phyloP scores from a whole-genome alignment of 306 rosid genomes.

The Acacia melanoxylon region DNA sequence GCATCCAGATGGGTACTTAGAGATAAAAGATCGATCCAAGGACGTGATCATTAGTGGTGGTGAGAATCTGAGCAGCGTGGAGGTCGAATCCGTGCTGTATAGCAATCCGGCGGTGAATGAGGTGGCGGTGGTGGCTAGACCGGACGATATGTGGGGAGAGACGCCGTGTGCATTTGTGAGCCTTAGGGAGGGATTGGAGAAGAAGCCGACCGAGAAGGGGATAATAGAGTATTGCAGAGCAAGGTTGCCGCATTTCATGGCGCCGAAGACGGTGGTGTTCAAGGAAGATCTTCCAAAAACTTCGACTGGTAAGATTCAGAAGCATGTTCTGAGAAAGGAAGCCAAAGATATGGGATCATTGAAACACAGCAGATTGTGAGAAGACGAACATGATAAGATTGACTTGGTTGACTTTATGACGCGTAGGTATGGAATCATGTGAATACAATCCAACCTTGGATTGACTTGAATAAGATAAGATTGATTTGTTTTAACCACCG shows the following conservation, averaged over 20 bases:
- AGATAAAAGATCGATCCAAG: background rate
- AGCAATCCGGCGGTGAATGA: too few species aligned
- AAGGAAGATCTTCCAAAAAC: slow-evolving; percentile 65
- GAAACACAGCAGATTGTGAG: slow-evolving; percentile 32
- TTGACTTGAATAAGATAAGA: too few species aligned
- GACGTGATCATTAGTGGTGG: background rate
- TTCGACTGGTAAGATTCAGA: slow-evolving; percentile 66
- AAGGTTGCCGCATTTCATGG: slow-evolving; percentile 68
- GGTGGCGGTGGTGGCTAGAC: background rate
- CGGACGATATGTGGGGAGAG: slow-evolving; percentile 76
- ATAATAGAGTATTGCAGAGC: slow-evolving; percentile 50
- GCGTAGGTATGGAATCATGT: too few species aligned
- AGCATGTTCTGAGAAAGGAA: slow-evolving; percentile 47
- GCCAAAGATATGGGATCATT: slow-evolving; percentile 55
- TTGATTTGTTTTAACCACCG: too few species aligned
- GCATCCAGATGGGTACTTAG: background rate
- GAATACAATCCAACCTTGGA: too few species aligned
- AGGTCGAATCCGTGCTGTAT: background rate
- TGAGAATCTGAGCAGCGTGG: background rate
- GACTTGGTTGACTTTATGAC: too few species aligned
- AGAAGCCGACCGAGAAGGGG: slow-evolving; percentile 46
- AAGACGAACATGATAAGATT: background rate
- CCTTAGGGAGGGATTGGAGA: slow-evolving; percentile 39
- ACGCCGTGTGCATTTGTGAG: slow-evolving; percentile 78
- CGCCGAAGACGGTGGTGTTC: slow-evolving; percentile 61